Evolutionary conservation across 345 rosid species (phyloP), one percentile per base, ranked within the genome.

Genomic region (Microthlaspi erraticum): DNA sequence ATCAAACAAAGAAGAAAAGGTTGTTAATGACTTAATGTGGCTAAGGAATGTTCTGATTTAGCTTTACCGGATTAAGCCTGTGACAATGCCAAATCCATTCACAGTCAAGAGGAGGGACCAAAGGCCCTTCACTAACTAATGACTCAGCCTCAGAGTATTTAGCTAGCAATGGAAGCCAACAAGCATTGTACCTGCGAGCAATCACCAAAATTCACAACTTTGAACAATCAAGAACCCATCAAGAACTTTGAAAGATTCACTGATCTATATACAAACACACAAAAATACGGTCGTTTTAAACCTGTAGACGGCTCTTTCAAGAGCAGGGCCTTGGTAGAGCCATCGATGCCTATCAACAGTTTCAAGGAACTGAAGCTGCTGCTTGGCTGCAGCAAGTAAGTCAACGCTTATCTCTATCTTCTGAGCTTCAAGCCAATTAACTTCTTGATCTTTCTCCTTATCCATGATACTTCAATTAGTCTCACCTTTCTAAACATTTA

Each of bases 11-110:
- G 23, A 20, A 20, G n/a, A n/a, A n/a, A 20, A 20, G 23, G 1
- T 20, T 20, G 23, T 20, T 1, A 20, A n/a, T n/a, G n/a, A n/a
- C n/a, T n/a, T n/a, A 20, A 20, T 20, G 23, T 20, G 23, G 23
- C 23, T 20, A 20, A 20, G 23, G 23, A 1, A 20, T 20, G 2
- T 33, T 10, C 12, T 14, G 16, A 1, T 43, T 31, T 6, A 55
- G 17, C 84, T 38, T 10, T 87, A 94, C 99, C 8, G 99, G 99
- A 63, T 94, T 94, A 70, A 94, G 97, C 81, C 98, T 79, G 81
- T 94, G 99, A 52, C 98, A 94, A 52, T 92, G 99, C 99, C 98
- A 94, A 77, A 92, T 64, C 99, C 98, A 94, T 80, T 94, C 99
- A 83, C 98, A 89, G 53, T 94, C 99, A 49, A 94, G 86, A 63